These are phyloP conservation scores for Quillaja saponaria DNA, from an alignment of 306 rosid genomes.

Conservation along the genomic window DNA sequence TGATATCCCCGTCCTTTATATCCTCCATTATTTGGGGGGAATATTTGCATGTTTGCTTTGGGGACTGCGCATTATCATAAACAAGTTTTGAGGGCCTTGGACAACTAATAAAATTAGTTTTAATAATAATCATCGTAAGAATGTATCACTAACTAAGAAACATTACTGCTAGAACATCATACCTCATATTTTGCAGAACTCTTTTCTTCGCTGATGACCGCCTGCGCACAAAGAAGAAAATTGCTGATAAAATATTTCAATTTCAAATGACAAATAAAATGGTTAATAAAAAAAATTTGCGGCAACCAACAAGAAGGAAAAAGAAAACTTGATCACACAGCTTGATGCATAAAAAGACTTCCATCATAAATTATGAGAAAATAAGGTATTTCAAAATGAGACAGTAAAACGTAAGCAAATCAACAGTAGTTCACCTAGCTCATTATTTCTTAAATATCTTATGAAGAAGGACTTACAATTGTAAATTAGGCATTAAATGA, in stretches of 20 bases:
- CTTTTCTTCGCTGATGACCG: conserved; percentile 46
- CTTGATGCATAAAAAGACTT: not conserved
- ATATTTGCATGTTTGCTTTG: conserved; percentile 74
- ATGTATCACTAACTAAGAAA: not conserved
- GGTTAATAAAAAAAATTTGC: not conserved
- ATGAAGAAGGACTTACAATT: too few relatives aligned
- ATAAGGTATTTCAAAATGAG: too few relatives aligned
- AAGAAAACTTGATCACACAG: not conserved
- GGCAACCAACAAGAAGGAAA: not conserved
- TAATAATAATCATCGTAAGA: not conserved
- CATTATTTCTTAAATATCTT: too few relatives aligned
- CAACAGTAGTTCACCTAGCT: too few relatives aligned
- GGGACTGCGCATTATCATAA: conserved; percentile 45
- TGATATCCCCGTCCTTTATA: conserved; percentile 69
- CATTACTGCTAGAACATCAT: not conserved
- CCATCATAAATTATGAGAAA: not conserved
- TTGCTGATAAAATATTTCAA: not conserved
- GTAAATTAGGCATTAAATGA: too few relatives aligned
- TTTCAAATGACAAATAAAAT: not conserved
- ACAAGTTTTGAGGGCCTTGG: not conserved
- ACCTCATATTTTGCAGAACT: conserved; percentile 40
- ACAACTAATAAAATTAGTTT: not conserved
- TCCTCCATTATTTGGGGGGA: conserved; percentile 72
- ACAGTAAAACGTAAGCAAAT: too few relatives aligned
- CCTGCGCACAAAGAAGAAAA: conserved; percentile 30